phyloP scores from a whole-genome alignment of 345 rosid genomes.

The Euphorbia peplus region DNA sequence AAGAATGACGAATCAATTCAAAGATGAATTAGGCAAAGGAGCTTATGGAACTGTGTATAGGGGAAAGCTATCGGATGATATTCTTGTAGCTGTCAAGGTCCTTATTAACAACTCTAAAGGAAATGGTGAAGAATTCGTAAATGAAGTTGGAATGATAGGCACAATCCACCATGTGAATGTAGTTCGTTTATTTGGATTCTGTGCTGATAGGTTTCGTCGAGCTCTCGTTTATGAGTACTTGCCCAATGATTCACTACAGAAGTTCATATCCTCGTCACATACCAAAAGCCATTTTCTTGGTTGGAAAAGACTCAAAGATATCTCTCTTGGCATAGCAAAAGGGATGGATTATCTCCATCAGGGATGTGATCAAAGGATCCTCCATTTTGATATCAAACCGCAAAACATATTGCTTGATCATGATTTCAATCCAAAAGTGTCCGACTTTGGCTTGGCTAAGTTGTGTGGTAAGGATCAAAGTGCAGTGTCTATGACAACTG shows the following conservation, averaged over 20 bases:
- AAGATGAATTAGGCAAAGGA: conserved; percentile 9
- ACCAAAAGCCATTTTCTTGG: conserved; percentile 2
- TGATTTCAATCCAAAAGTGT: conserved; percentile 7
- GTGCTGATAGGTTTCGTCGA: conserved; percentile 20
- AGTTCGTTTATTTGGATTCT: not conserved
- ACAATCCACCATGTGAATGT: too few species aligned
- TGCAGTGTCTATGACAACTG: conserved; percentile 11
- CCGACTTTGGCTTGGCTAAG: conserved; percentile 7
- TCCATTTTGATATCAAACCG: conserved; percentile 10
- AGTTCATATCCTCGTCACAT: conserved; percentile 2
- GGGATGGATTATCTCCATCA: conserved; percentile 11
- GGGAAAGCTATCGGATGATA: not conserved
- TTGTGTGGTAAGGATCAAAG: conserved; percentile 13
- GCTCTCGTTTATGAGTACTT: conserved; percentile 11
- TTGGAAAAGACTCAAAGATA: conserved; percentile 10
- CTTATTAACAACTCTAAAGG: not conserved
- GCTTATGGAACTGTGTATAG: not conserved
- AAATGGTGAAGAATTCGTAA: not conserved
- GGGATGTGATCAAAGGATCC: conserved; percentile 11
- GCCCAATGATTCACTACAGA: conserved; percentile 4
- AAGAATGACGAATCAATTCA: conserved; percentile 7
- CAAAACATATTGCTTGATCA: not conserved
- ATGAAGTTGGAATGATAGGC: not conserved
- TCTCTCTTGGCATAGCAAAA: conserved; percentile 2
- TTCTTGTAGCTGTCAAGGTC: conserved; percentile 2